A percentile compares a stretch with the other conserved stretches of the same genome.
phyloP scores from a whole-genome alignment of 2,329 filamentous ascomycete species.

The Colletotrichum sp. region DNA sequence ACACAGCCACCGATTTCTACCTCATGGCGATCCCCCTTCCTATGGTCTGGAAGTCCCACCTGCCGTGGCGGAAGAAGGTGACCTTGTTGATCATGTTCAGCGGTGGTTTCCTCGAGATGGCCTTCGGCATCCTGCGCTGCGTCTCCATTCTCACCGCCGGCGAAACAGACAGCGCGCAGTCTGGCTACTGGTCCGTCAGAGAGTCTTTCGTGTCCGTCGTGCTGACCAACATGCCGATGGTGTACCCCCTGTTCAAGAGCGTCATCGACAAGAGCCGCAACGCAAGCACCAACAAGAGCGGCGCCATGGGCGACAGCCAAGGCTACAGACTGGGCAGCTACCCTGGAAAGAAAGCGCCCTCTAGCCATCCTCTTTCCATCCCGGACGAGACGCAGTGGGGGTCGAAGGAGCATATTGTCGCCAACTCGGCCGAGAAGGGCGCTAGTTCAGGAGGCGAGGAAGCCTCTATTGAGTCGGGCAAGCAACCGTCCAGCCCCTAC shows the following conservation, averaged over 20 bases:
- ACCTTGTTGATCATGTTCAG: conserved; percentile 16
- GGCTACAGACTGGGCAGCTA: conserved; percentile 11
- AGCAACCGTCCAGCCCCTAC: background rate
- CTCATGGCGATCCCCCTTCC: conserved; percentile 7
- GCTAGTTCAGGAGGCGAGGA: background rate
- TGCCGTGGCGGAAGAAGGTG: conserved; percentile 10
- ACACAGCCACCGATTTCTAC: conserved; percentile 8
- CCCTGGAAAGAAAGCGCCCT: background rate
- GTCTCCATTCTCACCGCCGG: conserved; percentile 22
- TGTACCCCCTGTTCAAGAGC: conserved; percentile 36
- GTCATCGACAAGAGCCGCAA: conserved; percentile 25
- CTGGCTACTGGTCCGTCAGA: conserved; percentile 41
- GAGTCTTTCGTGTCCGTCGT: conserved; percentile 44
- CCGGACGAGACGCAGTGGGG: background rate
- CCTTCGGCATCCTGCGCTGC: conserved; percentile 12
- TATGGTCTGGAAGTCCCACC: conserved; percentile 9
- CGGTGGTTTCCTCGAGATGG: conserved; percentile 13
- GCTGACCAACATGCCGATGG: conserved; percentile 42
- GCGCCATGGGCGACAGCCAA: background rate
- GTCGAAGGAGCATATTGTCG: conserved; percentile 6
- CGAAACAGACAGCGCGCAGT: conserved; percentile 32
- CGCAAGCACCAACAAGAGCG: background rate
- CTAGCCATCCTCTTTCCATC: background rate
- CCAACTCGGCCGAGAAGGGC: background rate
- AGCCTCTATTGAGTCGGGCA: background rate